Base-by-base conservation (phyloP, 805 yeast species). In the Starmera caribaea region DNA sequence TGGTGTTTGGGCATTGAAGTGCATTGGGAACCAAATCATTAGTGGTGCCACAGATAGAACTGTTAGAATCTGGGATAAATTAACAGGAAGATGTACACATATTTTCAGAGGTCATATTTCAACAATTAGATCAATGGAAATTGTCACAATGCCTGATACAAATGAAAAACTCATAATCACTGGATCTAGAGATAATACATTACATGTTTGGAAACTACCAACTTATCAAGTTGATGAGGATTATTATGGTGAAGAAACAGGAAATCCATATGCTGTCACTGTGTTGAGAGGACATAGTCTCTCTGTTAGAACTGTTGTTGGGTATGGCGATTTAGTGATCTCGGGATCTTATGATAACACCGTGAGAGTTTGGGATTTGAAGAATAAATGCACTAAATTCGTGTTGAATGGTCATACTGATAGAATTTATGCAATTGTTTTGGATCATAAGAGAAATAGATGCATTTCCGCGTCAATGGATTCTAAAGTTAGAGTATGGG, bases 1-100 rank as follows among this genome's bases (percentile, higher is more conserved):
- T 35, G 98, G 98, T 32, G 98, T 92, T 5, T 92, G 98, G 98
- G 97, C 98, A 1, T 69, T 92, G 57, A 87, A 90, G 60, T 89
- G 88, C 55, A 69, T 74, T 40, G 88, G 85, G 16, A 77, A 80
- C 51, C 86, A 88, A 8, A 68, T 92, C 35, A 95, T 90, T 1
- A 83, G 94, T 43, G 98, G 97, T 0, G 82, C 96, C 2, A 90
- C 97, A 0, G 98, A 92, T 61, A 73, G 96, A 49, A 81, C 95
- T 0, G 95, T 92, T 3, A 73, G 98, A 42, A 78, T 92, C 5
- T 92, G 98, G 98, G 86, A 89, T 55, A 77, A 89, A 45, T 71
- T 74, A 41, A 78, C 82, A 16, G 95, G 90, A 2, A 72, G 72
- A 46, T 90, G 97, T 57, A 86, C 97, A 0, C 96, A 90, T 59